These are phyloP conservation scores for Penicillium aurantiogriseum DNA, from an alignment of 2,329 filamentous ascomycete genomes.

Conservation along the genomic window DNA sequence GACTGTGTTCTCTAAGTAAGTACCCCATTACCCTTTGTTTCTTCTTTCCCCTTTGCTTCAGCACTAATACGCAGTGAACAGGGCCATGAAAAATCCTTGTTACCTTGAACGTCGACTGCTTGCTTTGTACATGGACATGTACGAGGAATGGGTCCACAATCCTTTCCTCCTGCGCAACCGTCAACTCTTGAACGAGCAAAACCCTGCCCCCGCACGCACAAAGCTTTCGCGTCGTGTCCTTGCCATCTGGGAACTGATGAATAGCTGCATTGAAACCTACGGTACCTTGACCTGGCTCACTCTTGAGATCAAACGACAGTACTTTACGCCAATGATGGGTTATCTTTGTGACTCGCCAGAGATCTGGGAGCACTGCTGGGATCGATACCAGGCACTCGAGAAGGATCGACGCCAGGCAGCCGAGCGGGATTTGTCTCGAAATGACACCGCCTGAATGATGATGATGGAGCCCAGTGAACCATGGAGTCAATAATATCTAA, in stretches of 20 bases:
- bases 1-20: slow-evolving; percentile 21
- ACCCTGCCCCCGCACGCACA: background rate
- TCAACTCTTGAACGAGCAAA: slow-evolving; percentile 6
- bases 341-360: slow-evolving; percentile 11
- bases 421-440: background rate
- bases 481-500: background rate
- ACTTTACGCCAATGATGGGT: slow-evolving; percentile 13
- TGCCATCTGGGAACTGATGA: slow-evolving; percentile 20
- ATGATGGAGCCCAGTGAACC: background rate
- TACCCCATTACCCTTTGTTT: background rate
- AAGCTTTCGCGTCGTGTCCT: slow-evolving; percentile 17
- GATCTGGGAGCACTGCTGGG: slow-evolving; percentile 10
- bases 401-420: background rate
- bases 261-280: slow-evolving; percentile 24
- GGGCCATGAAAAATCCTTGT: slow-evolving; percentile 22
- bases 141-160: slow-evolving; percentile 27
- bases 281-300: slow-evolving; percentile 15
- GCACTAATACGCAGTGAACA: slow-evolving; percentile 4
- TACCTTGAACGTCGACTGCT: slow-evolving; percentile 24
- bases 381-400: background rate
- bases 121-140: slow-evolving; percentile 24
- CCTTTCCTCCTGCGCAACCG: slow-evolving; percentile 23
- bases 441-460: background rate
- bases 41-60: background rate
- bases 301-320: slow-evolving; percentile 14